Evolutionary conservation across 805 yeast species (phyloP).

Genomic region (Lipomyces lipofer): DNA sequence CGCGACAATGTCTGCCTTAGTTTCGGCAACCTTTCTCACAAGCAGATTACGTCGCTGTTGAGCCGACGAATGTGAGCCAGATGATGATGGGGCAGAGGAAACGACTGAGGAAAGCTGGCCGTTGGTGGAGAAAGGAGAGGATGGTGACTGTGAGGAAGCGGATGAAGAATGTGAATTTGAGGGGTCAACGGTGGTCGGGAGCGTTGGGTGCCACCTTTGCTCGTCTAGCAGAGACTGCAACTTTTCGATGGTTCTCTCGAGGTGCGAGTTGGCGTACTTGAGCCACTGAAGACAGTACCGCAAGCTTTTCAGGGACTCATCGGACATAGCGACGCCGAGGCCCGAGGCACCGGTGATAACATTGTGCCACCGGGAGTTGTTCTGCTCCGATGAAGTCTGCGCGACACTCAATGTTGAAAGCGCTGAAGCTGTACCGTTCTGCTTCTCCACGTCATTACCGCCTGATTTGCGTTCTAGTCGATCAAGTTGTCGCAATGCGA

Average conservation of each 20-base stretch:
- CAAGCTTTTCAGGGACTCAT: slow-evolving; percentile 72
- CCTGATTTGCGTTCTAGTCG: slow-evolving; percentile 24
- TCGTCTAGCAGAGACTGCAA: slow-evolving; percentile 55
- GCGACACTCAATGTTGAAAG: neutral
- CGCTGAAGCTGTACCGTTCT: neutral
- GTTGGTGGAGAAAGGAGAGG: neutral
- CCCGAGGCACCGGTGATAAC: slow-evolving; percentile 34
- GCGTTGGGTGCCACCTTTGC: slow-evolving; percentile 28
- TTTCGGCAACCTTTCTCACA: slow-evolving; percentile 37
- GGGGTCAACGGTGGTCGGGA: slow-evolving; percentile 27
- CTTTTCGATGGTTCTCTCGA: slow-evolving; percentile 63
- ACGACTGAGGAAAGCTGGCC: slow-evolving; percentile 25
- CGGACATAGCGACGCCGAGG: slow-evolving; percentile 48
- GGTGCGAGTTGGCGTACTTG: slow-evolving; percentile 75
- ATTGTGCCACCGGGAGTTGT: slow-evolving; percentile 18
- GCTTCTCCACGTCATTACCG: slow-evolving; percentile 2
- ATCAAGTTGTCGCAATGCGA: slow-evolving; percentile 34
- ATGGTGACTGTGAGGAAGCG: slow-evolving; percentile 9
- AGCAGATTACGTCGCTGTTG: slow-evolving; percentile 28
- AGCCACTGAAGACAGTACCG: slow-evolving; percentile 78
- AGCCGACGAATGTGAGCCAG: slow-evolving; percentile 33
- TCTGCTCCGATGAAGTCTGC: slow-evolving; percentile 4
- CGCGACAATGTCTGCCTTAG: slow-evolving; percentile 79
- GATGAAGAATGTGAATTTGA: slow-evolving; percentile 19
- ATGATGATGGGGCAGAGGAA: neutral